These are phyloP conservation scores for Trichomonas vaginalis DNA, from an alignment of 208 protist genomes.

Conservation along the genomic window DNA sequence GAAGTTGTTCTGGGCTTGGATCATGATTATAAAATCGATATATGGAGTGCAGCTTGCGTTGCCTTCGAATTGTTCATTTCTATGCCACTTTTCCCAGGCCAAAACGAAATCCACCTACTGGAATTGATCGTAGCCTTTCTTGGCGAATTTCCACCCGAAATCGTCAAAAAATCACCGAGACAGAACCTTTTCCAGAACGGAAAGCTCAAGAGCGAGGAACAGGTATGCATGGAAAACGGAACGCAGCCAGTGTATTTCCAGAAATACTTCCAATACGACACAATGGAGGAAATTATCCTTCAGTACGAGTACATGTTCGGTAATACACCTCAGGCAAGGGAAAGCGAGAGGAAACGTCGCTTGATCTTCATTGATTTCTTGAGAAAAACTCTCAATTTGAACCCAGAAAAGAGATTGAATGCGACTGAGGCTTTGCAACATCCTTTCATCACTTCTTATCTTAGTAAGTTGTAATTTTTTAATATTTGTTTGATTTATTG, in stretches of 20 bases:
- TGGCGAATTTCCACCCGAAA: neutral
- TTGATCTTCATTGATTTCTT: neutral
- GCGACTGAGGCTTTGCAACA: neutral
- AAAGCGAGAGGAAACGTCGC: neutral
- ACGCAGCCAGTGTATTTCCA: neutral
- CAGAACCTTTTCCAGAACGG: neutral
- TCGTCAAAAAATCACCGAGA: neutral
- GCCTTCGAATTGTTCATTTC: slow-evolving; percentile 90
- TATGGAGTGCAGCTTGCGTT: slow-evolving; percentile 93
- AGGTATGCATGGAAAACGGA: neutral
- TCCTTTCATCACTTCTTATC: neutral
- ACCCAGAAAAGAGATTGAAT: neutral
- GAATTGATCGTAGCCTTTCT: neutral
- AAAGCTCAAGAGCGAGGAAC: neutral
- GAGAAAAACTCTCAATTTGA: neutral
- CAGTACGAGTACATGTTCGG: neutral
- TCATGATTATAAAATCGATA: slow-evolving; percentile 37
- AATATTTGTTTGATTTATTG: no score
- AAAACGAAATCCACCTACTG: slow-evolving; percentile 50
- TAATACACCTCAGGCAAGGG: neutral
- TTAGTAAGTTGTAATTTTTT: no score
- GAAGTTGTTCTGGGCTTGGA: slow-evolving; percentile 53
- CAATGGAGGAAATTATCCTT: neutral
- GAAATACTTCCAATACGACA: neutral
- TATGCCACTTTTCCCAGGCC: slow-evolving; percentile 73